A percentile compares a stretch with the other conserved stretches of the same genome.
Evolutionary conservation across 2,329 filamentous ascomycete genomes (phyloP).

Genomic region (Pestalotiopsis sp.): DNA sequence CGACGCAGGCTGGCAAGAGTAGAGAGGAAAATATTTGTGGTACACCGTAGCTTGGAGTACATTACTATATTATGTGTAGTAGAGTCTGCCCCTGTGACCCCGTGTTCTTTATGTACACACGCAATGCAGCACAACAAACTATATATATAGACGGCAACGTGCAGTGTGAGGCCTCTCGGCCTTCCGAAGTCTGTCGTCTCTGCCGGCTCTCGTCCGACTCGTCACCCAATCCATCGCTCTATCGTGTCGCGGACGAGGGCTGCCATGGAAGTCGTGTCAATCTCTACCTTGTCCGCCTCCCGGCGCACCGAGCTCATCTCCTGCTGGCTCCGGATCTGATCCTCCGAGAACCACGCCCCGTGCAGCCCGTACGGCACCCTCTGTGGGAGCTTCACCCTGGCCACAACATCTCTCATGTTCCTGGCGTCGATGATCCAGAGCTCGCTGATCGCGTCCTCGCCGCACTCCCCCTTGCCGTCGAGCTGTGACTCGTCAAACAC

Average conservation of each 20-base stretch:
- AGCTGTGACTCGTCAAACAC: conserved; percentile 72
- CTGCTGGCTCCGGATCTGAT: conserved; percentile 53
- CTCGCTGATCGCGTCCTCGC: conserved; percentile 53
- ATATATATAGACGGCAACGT: background rate
- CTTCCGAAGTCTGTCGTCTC: background rate
- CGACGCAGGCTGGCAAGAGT: no score
- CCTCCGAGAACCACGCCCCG: conserved; percentile 61
- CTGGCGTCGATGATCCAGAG: conserved; percentile 70
- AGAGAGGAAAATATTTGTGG: no score
- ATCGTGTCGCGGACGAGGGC: conserved; percentile 25
- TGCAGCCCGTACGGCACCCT: conserved; percentile 72
- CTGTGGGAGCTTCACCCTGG: conserved; percentile 62
- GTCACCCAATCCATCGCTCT: conserved; percentile 27
- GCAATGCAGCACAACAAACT: no score
- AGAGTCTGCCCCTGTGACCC: no score
- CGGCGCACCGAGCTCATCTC: conserved; percentile 23
- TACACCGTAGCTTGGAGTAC: no score
- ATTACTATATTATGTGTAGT: no score
- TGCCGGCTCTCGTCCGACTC: background rate
- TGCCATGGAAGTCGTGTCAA: conserved; percentile 25
- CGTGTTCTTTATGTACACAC: no score
- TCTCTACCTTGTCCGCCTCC: conserved; percentile 19
- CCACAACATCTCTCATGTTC: conserved; percentile 63
- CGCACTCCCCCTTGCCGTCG: conserved; percentile 48
- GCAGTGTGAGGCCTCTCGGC: background rate